Evolutionary conservation across 257 asterid species (phyloP).

Genomic region (Scutellaria baicalensis): DNA sequence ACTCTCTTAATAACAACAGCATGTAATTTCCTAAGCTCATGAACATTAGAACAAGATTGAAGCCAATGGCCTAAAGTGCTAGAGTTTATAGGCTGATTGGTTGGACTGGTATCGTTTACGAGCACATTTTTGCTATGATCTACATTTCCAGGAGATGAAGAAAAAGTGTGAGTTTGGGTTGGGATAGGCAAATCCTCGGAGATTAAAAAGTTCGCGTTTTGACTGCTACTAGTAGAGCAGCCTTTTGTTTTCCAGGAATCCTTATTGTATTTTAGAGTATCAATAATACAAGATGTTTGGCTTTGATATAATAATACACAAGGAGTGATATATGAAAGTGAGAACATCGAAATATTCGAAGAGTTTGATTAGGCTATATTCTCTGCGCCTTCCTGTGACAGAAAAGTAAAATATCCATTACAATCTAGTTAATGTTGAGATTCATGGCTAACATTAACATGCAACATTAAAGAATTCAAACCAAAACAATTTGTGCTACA

Average conservation of each 20-base stretch:
- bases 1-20: constrained; percentile 32
- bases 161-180: background rate
- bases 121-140: background rate
- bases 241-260: constrained; percentile 3
- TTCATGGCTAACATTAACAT: background rate
- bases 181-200: constrained; percentile 8
- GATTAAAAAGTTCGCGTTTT: constrained; percentile 1
- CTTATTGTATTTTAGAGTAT: constrained; percentile 19
- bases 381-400: constrained; percentile 7
- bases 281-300: constrained; percentile 21
- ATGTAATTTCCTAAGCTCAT: constrained; percentile 43
- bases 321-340: constrained; percentile 27
- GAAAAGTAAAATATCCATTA: constrained; percentile 8
- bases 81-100: constrained; percentile 19
- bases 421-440: background rate
- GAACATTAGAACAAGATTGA: constrained; percentile 41
- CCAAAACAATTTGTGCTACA: background rate
- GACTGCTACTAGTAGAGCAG: constrained; percentile 1
- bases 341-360: constrained; percentile 36
- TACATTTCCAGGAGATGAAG: background rate
- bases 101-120: background rate
- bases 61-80: constrained; percentile 36
- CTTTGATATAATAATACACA: constrained; percentile 13
- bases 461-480: background rate
- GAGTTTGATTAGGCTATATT: background rate